phyloP scores from a whole-genome alignment of 2,329 filamentous ascomycete genomes.

The Beauveria rudraprayagi region DNA sequence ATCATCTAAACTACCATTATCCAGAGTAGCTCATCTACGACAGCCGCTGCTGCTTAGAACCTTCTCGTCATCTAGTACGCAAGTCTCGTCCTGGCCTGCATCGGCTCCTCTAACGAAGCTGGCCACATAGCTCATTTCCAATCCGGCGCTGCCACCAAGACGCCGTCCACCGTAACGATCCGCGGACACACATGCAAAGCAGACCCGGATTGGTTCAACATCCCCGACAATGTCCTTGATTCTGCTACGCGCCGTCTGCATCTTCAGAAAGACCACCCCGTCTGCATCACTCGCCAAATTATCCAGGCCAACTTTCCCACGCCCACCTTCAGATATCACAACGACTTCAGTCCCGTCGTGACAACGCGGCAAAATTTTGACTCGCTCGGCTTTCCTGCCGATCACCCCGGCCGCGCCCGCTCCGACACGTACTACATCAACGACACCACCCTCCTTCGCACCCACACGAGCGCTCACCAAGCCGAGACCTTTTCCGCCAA shows the following conservation, averaged over 20 bases:
- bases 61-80: conserved; percentile 2
- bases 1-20: neutral
- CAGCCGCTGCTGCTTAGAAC: neutral
- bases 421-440: conserved; percentile 98
- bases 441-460: conserved; percentile 71
- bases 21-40: neutral
- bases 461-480: conserved; percentile 92
- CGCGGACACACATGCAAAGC: conserved; percentile 56
- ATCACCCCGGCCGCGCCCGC: conserved; percentile 79
- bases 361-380: conserved; percentile 87
- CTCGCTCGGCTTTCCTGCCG: conserved; percentile 80
- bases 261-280: conserved; percentile 80
- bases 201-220: conserved; percentile 77
- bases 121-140: neutral
- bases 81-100: neutral
- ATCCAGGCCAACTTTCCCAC: conserved; percentile 81
- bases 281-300: conserved; percentile 82
- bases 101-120: neutral
- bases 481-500: conserved; percentile 69
- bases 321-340: conserved; percentile 68
- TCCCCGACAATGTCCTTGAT: conserved; percentile 64
- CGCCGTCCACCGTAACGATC: conserved; percentile 37
- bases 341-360: conserved; percentile 74
- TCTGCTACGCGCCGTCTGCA: conserved; percentile 75
- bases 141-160: conserved; percentile 11